These are phyloP conservation scores for Phialophora tarda DNA, from an alignment of 2,329 filamentous ascomycete genomes.

Conservation along the genomic window DNA sequence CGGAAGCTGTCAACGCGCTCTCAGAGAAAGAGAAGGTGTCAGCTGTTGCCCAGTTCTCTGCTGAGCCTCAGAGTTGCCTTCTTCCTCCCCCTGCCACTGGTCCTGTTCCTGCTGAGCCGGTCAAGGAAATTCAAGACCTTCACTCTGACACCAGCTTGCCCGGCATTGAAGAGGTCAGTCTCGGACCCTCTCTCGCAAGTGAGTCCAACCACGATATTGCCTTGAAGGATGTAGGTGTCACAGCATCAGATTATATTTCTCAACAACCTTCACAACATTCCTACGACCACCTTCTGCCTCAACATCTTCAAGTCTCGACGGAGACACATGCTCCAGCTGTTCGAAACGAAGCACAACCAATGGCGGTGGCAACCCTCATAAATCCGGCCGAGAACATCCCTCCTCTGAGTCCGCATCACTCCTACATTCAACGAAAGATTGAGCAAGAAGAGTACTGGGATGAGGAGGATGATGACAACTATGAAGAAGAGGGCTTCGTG, in stretches of 20 bases:
- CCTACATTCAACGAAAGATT: slow-evolving; percentile 42
- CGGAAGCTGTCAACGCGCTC: slow-evolving; percentile 11
- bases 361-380: slow-evolving; percentile 30
- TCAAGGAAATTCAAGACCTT: slow-evolving; percentile 30
- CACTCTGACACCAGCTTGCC: slow-evolving; percentile 38
- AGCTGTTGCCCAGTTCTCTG: slow-evolving; percentile 20
- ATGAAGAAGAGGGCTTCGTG: slow-evolving; percentile 71
- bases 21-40: slow-evolving; percentile 14
- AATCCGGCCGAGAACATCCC: slow-evolving; percentile 27
- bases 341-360: slow-evolving; percentile 25
- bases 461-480: slow-evolving; percentile 74
- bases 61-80: slow-evolving; percentile 40
- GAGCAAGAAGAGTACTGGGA: slow-evolving; percentile 76
- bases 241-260: slow-evolving; percentile 22
- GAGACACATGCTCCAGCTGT: slow-evolving; percentile 12
- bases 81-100: slow-evolving; percentile 23
- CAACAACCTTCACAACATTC: slow-evolving; percentile 17
- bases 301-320: slow-evolving; percentile 2
- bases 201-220: slow-evolving; percentile 24
- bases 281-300: slow-evolving; percentile 3
- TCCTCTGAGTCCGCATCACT: slow-evolving; percentile 34
- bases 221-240: slow-evolving; percentile 15
- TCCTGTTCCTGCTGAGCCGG: slow-evolving; percentile 37
- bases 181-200: slow-evolving; percentile 29
- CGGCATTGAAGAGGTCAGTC: slow-evolving; percentile 35